Conservation (phyloP, 73 alveolate species). For the Effrenium voratum region DNA sequence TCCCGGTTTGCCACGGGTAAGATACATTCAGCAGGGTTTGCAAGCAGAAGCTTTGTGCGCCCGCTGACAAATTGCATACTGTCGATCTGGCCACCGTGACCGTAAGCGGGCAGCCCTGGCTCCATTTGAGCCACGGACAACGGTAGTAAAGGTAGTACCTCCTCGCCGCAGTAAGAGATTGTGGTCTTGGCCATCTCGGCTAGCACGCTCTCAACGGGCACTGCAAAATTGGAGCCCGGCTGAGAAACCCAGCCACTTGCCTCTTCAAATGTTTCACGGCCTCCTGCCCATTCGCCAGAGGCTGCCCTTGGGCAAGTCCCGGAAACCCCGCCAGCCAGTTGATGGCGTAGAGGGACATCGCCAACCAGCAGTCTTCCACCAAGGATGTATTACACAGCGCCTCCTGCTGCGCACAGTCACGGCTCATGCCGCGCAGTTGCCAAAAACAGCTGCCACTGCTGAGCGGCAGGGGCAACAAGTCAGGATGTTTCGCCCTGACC, state of each 20-base stretch:
- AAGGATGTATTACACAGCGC: too few relatives aligned
- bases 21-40: too few relatives aligned
- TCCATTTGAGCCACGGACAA: not conserved
- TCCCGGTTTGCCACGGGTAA: too few relatives aligned
- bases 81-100: not conserved
- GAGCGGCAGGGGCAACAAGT: not conserved
- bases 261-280: not conserved
- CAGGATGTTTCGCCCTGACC: not conserved
- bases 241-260: not conserved
- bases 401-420: too few relatives aligned
- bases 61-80: not conserved
- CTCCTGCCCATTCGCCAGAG: not conserved
- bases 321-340: slow-evolving; percentile 12
- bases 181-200: not conserved
- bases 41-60: not conserved
- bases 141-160: not conserved
- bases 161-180: not conserved
- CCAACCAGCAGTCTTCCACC: not conserved
- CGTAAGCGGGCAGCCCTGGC: too few relatives aligned
- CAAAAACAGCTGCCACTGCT: not conserved
- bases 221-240: not conserved
- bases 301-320: not conserved
- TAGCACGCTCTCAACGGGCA: not conserved
- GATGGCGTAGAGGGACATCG: not conserved
- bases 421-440: not conserved